Base-by-base conservation (phyloP, 495 filamentous ascomycete genomes). In the Hypomontagnella submonticulosa region DNA sequence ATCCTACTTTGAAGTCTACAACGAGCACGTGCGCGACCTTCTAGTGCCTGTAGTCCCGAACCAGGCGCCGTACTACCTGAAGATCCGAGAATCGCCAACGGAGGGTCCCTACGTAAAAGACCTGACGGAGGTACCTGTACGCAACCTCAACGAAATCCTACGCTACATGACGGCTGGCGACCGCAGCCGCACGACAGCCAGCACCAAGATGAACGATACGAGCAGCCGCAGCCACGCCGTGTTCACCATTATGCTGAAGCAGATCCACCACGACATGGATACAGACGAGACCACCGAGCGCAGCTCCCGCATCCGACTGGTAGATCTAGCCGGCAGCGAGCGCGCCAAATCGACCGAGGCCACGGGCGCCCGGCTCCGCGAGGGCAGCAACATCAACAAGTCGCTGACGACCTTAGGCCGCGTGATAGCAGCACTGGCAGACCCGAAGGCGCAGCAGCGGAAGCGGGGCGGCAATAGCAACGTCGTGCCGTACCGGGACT, bases 161-260 rank as follows among this genome's bases (percentile, higher is more conserved):
- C 88, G 89, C 36, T 89, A 89, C 75, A 97, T 99, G 93, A 89
- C 89, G 47, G 87, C 88, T 68, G 95, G 95, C 55, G 95, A 99
- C 76, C 79, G 81, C 36, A 96, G 87, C 63, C 90, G 95, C 33
- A 98, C 95, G 1, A 89, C 86, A n/a, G 95, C 95, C 18, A 92
- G 91, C 76, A 99, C 95, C 10, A 99, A 97, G 79, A 99, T 99
- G 95, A 99, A 99, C 73, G 95, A 99, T 76, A 98, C 93, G 15
- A 94, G 90, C 19, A 93, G 89, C 34, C 90, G 95, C 73, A 94
- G 90, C 50, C 95, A 99, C 71, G 92, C 96, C 2, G 95, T 99
- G 36, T 99, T 99, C 73, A 99, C 95, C 13, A 93, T 99, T 61
- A 93, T 94, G 73, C 81, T 99, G 27, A 98, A 97, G 77, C 93